Evolutionary conservation across 2,329 filamentous ascomycete species (phyloP).

Genomic region (Aspergillus neoniger): DNA sequence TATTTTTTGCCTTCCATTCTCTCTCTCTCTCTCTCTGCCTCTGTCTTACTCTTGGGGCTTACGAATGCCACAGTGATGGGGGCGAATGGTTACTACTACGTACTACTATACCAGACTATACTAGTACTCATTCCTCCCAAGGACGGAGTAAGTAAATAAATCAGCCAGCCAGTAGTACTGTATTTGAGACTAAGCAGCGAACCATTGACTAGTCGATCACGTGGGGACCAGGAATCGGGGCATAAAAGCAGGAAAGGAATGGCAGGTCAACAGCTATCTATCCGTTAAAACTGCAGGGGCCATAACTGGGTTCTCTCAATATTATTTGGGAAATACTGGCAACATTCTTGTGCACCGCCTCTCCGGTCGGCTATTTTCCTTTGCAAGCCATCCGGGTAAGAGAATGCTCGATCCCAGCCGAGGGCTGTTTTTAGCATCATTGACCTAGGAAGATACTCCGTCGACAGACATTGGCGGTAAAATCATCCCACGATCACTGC

Average conservation of each 20-base stretch:
- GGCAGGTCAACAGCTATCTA: not conserved
- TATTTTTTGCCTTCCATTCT: too few relatives aligned
- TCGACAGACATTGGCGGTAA: too few relatives aligned
- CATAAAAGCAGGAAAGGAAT: not conserved
- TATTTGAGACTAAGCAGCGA: not conserved
- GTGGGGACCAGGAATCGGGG: not conserved
- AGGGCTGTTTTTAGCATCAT: not conserved
- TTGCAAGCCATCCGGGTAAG: not conserved
- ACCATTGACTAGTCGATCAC: not conserved
- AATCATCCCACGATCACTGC: not conserved
- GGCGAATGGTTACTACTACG: not conserved
- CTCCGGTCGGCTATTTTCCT: not conserved
- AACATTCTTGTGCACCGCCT: slow-evolving; percentile 2
- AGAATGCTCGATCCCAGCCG: not conserved
- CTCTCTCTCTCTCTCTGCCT: too few relatives aligned
- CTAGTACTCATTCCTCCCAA: too few relatives aligned
- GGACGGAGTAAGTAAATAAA: too few relatives aligned
- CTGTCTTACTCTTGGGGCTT: not conserved
- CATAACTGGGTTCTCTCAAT: not conserved
- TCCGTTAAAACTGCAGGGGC: not conserved
- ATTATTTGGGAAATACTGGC: not conserved
- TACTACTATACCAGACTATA: not conserved
- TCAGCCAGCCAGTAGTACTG: not conserved
- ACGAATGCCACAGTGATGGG: not conserved
- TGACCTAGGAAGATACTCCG: too few relatives aligned